Conservation (phyloP, 805 yeast genomes). For the Ogataea allantospora region DNA sequence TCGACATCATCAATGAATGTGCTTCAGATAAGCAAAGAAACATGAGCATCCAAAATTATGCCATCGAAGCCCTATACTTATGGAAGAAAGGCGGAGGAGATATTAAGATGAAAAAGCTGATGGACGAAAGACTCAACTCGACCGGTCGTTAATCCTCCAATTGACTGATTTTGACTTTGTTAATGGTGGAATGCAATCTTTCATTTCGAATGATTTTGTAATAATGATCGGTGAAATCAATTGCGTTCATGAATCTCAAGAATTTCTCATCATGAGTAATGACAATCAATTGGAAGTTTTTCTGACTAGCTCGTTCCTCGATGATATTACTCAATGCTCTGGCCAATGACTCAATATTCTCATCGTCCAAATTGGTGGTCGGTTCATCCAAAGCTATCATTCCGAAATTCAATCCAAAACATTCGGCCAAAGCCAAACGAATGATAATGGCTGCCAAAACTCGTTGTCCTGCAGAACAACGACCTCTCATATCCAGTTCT, state of each 20-base stretch:
- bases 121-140: conserved; percentile 6
- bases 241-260: conserved; percentile 79
- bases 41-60: conserved; percentile 75
- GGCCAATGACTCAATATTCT: conserved; percentile 86
- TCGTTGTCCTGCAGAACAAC: conserved; percentile 98
- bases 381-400: conserved; percentile 97
- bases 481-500: conserved; percentile 95
- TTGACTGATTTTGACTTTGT: conserved; percentile 29
- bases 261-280: conserved; percentile 97
- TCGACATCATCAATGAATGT: conserved; percentile 65
- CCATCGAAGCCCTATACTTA: conserved; percentile 87
- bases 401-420: conserved; percentile 94
- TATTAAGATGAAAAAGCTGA: conserved; percentile 24
- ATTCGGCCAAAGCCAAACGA: conserved; percentile 88
- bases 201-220: conserved; percentile 79
- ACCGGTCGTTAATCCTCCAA: conserved; percentile 17
- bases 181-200: conserved; percentile 74
- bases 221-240: conserved; percentile 81
- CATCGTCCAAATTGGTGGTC: conserved; percentile 90
- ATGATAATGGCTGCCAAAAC: conserved; percentile 91
- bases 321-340: conserved; percentile 73
- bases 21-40: conserved; percentile 62
- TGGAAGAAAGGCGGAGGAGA: conserved; percentile 63
- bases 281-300: conserved; percentile 89
- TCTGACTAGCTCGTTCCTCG: conserved; percentile 68